Evolutionary conservation across 345 rosid genomes (phyloP), one percentile per base, ranked within the genome.

Genomic region (Euclidium syriacum): DNA sequence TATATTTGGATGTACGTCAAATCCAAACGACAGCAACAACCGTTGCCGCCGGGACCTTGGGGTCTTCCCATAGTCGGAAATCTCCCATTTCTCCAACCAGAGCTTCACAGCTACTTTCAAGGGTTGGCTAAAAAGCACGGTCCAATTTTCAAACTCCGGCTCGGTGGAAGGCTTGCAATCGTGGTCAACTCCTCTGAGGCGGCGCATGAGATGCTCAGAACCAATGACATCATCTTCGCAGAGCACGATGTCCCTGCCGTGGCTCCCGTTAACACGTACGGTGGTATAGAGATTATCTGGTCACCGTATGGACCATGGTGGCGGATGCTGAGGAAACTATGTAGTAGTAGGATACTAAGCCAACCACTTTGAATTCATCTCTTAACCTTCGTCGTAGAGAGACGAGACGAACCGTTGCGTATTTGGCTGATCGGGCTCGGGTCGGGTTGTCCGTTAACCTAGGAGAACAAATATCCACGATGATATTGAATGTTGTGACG

Each of bases 401-500:
- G 68, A 66, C 75, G 9, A 10, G 62, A 9, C 19, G 52, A 42
- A 68, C 56, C 11, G n/a, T n/a, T n/a, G 0, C 23, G 22, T 46
- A 43, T 19, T 44, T 55, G 14, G 61, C 44, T 1, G 63, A 32
- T 3, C 62, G 34, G 54, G 55, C 71, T 12, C 65, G 66, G 54
- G 51, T 10, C 1, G 78, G 81, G 14, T 66, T 63, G 2, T 20
- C 61, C 1, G 75, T 79, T 29, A 58, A 79, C 43, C 10, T 78
- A 0, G 73, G 81, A n/a, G 78, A 81, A 52, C 72, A 62, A 3
- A 33, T 65, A 10, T 74, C 69, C 48, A 24, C 50, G 30, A 77
- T 70, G 23, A 47, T 52, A 8, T 44, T 73, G 10, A 75, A 79
- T 35, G 68, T 66, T 17, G 7, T 76, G 42, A 77, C 68, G 25